Percentiles rank a stretch among this genome's conserved stretches.
phyloP scores from a whole-genome alignment of 352 stramenopile species.

The Globisporangium cystogenes region DNA sequence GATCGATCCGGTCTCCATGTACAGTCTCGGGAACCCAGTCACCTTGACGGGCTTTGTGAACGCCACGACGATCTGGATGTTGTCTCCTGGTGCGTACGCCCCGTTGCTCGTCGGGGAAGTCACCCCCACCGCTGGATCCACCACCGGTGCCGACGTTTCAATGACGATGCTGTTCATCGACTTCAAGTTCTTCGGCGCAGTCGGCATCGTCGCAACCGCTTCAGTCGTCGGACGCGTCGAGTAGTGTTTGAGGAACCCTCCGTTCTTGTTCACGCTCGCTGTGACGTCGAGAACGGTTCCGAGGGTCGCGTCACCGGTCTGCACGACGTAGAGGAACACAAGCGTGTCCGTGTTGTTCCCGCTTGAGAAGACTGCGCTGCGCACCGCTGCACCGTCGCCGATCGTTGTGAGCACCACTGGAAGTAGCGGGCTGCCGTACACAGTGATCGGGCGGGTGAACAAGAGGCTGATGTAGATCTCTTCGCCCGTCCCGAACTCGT shows the following conservation, averaged over 20 bases:
- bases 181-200: conserved; percentile 39
- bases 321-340: conserved; percentile 65
- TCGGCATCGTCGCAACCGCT: conserved; percentile 36
- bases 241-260: conserved; percentile 65
- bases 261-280: conserved; percentile 47
- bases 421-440: conserved; percentile 56
- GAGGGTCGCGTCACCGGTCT: conserved; percentile 41
- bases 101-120: conserved; percentile 39
- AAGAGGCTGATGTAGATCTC: conserved; percentile 46
- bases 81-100: conserved; percentile 65
- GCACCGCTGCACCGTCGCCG: conserved; percentile 22
- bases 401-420: conserved; percentile 38
- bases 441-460: conserved; percentile 57
- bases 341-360: conserved; percentile 73
- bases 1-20: conserved; percentile 64
- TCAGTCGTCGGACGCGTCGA: conserved; percentile 65
- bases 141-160: conserved; percentile 44
- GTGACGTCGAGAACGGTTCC: conserved; percentile 39
- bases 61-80: conserved; percentile 49
- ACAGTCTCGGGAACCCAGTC: conserved; percentile 54
- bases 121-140: conserved; percentile 57
- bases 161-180: conserved; percentile 55
- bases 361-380: conserved; percentile 36
- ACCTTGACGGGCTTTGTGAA: conserved; percentile 80
- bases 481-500: conserved; percentile 67